Evolutionary conservation across 768 basidiomycete species (phyloP).

Genomic region (Pisolithus sp.): DNA sequence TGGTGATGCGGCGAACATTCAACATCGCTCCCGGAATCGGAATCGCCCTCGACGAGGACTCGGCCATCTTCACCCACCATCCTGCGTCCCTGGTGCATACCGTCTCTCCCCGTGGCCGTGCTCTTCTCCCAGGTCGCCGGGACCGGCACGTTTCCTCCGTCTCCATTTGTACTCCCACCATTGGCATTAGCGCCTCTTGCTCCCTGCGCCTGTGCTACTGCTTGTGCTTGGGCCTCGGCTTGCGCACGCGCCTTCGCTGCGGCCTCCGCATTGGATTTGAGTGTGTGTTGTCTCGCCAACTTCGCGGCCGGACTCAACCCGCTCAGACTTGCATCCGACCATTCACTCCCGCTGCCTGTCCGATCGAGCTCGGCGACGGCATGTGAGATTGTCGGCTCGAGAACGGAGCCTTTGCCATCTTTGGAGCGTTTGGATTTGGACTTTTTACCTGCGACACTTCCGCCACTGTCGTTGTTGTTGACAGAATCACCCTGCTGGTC

Average conservation of each 20-base stretch:
- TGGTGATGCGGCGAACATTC: constrained; percentile 30
- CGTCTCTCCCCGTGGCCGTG: constrained; percentile 52
- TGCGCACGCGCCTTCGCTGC: constrained; percentile 36
- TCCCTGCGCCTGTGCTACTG: constrained; percentile 22
- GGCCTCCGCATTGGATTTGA: constrained; percentile 66
- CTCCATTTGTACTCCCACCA: constrained; percentile 17
- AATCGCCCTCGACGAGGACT: constrained; percentile 68
- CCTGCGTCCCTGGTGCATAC: constrained; percentile 38
- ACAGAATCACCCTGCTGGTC: constrained; percentile 33
- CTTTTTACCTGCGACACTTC: constrained; percentile 36
- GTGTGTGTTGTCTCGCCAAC: constrained; percentile 84
- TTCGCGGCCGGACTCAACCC: constrained; percentile 88
- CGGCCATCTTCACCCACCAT: constrained; percentile 60
- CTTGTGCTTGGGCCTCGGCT: constrained; percentile 21
- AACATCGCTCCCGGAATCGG: constrained; percentile 50
- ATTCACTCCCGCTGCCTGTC: constrained; percentile 37
- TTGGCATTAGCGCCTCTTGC: constrained; percentile 6
- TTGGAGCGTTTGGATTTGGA: constrained; percentile 37
- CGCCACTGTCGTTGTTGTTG: constrained; percentile 7
- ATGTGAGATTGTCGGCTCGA: constrained; percentile 69
- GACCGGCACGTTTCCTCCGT: constrained; percentile 33
- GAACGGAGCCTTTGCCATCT: constrained; percentile 56
- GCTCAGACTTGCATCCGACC: constrained; percentile 52
- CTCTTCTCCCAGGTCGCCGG: constrained; percentile 78
- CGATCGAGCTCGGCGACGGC: constrained; percentile 83